These are phyloP conservation scores for Macaranga tanarius DNA, from an alignment of 441 rosid genomes.

Conservation along the genomic window DNA sequence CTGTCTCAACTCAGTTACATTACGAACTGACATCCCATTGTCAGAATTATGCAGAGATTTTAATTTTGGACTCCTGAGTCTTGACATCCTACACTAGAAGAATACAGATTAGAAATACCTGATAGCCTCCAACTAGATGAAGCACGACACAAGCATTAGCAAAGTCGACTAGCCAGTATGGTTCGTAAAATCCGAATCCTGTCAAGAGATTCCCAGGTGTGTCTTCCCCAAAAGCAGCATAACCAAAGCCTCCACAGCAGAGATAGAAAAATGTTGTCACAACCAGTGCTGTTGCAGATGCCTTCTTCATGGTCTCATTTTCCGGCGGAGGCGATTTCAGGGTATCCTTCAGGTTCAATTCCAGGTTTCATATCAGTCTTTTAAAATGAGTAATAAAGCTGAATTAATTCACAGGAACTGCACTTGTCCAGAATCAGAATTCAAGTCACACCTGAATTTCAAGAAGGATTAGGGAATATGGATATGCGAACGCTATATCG, in stretches of 20 bases:
- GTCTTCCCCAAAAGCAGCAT: constrained; percentile 54
- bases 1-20: too few relatives aligned
- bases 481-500: constrained; percentile 50
- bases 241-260: constrained; percentile 46
- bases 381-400: background rate
- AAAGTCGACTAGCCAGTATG: constrained; percentile 48
- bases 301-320: constrained; percentile 47
- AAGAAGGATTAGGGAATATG: constrained; percentile 39
- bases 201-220: constrained; percentile 60
- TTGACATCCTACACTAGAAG: background rate
- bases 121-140: constrained; percentile 61
- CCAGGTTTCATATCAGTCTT: background rate
- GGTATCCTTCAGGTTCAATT: constrained; percentile 40
- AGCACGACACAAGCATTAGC: constrained; percentile 51
- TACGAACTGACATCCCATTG: too few relatives aligned
- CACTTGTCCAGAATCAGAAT: background rate
- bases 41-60: too few relatives aligned
- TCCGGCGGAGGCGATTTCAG: constrained; percentile 51
- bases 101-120: constrained; percentile 30
- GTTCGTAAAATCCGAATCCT: constrained; percentile 47
- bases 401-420: background rate
- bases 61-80: too few relatives aligned
- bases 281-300: constrained; percentile 33
- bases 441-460: constrained; percentile 50
- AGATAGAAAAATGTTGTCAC: constrained; percentile 51